phyloP scores from a whole-genome alignment of 495 filamentous ascomycete genomes.

The Trichoderma erinaceum region DNA sequence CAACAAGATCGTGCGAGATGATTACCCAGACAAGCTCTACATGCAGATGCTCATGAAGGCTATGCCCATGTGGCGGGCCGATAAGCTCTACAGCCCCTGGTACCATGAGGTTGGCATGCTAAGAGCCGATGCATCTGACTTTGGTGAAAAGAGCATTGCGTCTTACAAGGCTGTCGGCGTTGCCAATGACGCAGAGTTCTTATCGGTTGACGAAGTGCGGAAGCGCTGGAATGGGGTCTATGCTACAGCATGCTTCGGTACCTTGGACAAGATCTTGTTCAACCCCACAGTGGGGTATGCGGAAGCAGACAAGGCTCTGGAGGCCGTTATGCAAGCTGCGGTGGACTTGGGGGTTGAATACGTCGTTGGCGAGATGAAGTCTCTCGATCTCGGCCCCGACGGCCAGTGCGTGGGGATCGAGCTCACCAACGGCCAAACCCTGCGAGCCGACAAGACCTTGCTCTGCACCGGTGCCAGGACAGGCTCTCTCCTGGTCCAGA shows the following conservation, averaged over 20 bases:
- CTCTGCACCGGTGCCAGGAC: slow-evolving; percentile 46
- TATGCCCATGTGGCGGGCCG: slow-evolving; percentile 41
- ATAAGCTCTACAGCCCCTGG: slow-evolving; percentile 41
- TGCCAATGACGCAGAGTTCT: slow-evolving; percentile 34
- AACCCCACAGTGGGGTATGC: slow-evolving; percentile 37
- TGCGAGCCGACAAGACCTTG: slow-evolving; percentile 37
- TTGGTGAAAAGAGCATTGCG: slow-evolving; percentile 26
- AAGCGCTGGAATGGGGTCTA: slow-evolving; percentile 24
- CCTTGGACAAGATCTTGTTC: slow-evolving; percentile 38
- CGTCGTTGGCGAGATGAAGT: slow-evolving; percentile 35
- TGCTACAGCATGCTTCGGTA: slow-evolving; percentile 27
- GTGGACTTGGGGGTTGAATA: slow-evolving; percentile 42
- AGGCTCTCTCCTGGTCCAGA: slow-evolving; percentile 43
- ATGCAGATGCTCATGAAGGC: slow-evolving; percentile 34
- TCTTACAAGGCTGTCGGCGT: slow-evolving; percentile 32
- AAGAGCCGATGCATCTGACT: slow-evolving; percentile 34
- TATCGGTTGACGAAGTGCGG: slow-evolving; percentile 21
- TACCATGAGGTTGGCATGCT: slow-evolving; percentile 50
- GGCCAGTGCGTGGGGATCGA: slow-evolving; percentile 37
- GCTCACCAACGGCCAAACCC: slow-evolving; percentile 29
- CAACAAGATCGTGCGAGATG: slow-evolving; percentile 22
- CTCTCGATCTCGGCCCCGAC: slow-evolving; percentile 33
- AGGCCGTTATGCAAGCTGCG: slow-evolving; percentile 35
- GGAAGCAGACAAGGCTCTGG: slow-evolving; percentile 37
- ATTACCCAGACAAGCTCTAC: slow-evolving; percentile 19